These are phyloP conservation scores for Aureobasidium sp. DNA, from an alignment of 2,329 filamentous ascomycete species.

Conservation along the genomic window DNA sequence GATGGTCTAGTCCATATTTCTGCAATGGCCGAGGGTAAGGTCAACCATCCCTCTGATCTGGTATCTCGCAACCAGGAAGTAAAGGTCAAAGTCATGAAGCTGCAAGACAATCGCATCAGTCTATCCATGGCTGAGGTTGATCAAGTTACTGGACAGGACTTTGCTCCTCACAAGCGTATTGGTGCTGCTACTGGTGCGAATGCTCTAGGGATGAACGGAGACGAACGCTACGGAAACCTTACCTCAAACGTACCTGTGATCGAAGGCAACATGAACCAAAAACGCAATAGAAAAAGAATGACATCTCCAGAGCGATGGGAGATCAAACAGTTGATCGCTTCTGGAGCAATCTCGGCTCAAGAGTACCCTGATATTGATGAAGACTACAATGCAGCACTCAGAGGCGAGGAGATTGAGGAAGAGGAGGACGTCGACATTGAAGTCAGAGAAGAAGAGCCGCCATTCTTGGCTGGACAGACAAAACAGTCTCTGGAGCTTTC, in stretches of 20 bases:
- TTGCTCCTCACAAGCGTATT: slow-evolving; percentile 69
- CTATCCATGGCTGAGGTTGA: slow-evolving; percentile 98
- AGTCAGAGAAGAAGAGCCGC: slow-evolving; percentile 90
- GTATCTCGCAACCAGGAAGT: slow-evolving; percentile 73
- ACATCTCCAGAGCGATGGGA: slow-evolving; percentile 97
- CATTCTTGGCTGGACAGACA: slow-evolving; percentile 91
- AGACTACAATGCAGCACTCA: slow-evolving; percentile 81
- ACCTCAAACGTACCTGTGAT: slow-evolving; percentile 55
- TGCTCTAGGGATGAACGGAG: slow-evolving; percentile 68
- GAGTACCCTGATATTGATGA: slow-evolving; percentile 94
- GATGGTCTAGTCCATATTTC: slow-evolving; percentile 94
- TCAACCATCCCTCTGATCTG: slow-evolving; percentile 87
- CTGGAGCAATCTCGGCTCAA: slow-evolving; percentile 83
- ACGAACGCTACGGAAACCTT: slow-evolving; percentile 47
- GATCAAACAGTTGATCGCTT: slow-evolving; percentile 91
- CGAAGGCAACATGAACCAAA: slow-evolving; percentile 49
- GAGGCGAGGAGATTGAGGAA: slow-evolving; percentile 81
- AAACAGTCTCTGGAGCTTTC: slow-evolving; percentile 93
- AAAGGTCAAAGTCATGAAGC: slow-evolving; percentile 86
- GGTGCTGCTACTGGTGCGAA: slow-evolving; percentile 85
- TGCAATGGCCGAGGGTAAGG: slow-evolving; percentile 74
- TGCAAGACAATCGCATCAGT: slow-evolving; percentile 74
- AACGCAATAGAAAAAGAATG: slow-evolving; percentile 77
- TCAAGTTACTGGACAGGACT: slow-evolving; percentile 76
- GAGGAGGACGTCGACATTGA: slow-evolving; percentile 98